Evolutionary conservation across 495 filamentous ascomycete genomes (phyloP).

Genomic region (Wilcoxina mikolae): DNA sequence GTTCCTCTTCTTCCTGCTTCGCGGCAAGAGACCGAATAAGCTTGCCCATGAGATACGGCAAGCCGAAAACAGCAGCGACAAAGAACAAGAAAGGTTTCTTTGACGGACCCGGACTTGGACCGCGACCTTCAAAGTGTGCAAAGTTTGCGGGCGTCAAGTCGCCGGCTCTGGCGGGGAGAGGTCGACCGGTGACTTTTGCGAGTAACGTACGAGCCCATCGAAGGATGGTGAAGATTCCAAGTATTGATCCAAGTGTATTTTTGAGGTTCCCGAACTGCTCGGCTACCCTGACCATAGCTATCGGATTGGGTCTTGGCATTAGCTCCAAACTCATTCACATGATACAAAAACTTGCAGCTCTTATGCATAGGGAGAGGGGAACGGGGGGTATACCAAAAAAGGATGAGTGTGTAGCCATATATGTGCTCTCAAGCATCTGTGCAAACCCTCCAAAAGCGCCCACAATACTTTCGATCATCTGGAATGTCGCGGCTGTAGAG

Average conservation of each 20-base stretch:
- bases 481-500: conserved; percentile 93
- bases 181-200: conserved; percentile 87
- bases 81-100: conserved; percentile 95
- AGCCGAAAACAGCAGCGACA: conserved; percentile 78
- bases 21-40: conserved; percentile 71
- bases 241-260: conserved; percentile 83
- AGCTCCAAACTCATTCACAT: not conserved
- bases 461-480: conserved; percentile 97
- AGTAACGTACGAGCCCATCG: conserved; percentile 83
- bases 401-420: conserved; percentile 98
- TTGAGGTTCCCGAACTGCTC: conserved; percentile 90
- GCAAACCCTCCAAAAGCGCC: conserved; percentile 95
- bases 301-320: not conserved
- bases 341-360: too few relatives aligned
- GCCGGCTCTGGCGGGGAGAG: conserved; percentile 69
- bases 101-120: conserved; percentile 45
- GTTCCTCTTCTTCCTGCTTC: conserved; percentile 66
- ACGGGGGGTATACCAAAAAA: conserved; percentile 77
- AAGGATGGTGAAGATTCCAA: conserved; percentile 91
- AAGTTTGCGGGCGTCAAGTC: conserved; percentile 81
- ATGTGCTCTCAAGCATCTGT: conserved; percentile 98
- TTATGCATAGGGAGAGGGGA: too few relatives aligned
- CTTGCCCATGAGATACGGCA: conserved; percentile 92
- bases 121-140: conserved; percentile 62
- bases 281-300: conserved; percentile 95